Percentiles rank a stretch among this genome's conserved stretches.
phyloP scores from a whole-genome alignment of 768 basidiomycete species.

The Rossbeevera mucosa region DNA sequence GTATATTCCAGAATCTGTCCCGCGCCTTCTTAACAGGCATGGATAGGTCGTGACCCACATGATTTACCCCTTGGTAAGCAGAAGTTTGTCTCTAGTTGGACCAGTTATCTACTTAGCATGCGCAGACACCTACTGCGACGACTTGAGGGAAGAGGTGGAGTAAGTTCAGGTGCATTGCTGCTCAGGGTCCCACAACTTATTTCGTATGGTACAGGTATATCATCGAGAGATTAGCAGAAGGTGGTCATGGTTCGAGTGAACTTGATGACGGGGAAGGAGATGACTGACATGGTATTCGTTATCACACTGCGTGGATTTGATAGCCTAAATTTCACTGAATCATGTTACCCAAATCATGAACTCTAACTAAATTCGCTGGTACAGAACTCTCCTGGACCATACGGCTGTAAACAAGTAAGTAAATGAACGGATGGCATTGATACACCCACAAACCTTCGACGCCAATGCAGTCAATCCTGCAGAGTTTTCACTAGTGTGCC shows the following conservation, averaged over 20 bases:
- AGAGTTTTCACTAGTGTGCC: conserved; percentile 89
- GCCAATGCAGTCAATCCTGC: conserved; percentile 81
- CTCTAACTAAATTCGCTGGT: conserved; percentile 75
- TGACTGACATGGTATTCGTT: conserved; percentile 43
- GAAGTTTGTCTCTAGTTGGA: background rate
- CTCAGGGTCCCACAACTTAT: conserved; percentile 3
- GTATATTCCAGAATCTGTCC: conserved; percentile 11
- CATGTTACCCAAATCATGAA: background rate
- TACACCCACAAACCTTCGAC: conserved; percentile 50
- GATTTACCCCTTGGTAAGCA: conserved; percentile 74
- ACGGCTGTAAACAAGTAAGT: conserved; percentile 54
- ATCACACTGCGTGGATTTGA: background rate
- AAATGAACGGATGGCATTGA: background rate
- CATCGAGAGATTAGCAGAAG: conserved; percentile 65
- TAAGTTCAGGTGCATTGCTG: conserved; percentile 35
- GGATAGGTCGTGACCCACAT: conserved; percentile 51
- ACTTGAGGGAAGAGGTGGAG: conserved; percentile 83
- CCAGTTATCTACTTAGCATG: background rate
- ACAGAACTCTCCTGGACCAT: conserved; percentile 91
- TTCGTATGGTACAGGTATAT: conserved; percentile 47
- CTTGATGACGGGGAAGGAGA: conserved; percentile 81
- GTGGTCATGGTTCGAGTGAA: conserved; percentile 66
- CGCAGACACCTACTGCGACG: conserved; percentile 77
- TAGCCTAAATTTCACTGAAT: background rate
- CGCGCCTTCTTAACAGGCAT: background rate